phyloP scores from a whole-genome alignment of 805 yeast genomes.

The Sugiyamaella boreocaroliniensis region DNA sequence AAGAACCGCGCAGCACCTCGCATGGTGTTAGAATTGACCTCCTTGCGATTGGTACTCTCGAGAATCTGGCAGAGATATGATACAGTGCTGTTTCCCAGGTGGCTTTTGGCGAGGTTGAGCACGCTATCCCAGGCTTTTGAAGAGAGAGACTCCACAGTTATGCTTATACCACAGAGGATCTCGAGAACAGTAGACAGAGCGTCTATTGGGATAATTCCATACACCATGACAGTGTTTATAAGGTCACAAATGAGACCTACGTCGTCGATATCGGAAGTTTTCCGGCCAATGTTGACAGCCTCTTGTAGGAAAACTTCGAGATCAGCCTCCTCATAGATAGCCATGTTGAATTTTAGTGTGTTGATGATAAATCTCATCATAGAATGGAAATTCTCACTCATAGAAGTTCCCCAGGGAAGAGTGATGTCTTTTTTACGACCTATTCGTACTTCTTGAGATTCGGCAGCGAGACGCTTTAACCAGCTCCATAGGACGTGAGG shows the following conservation, averaged over 20 bases:
- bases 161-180: constrained; percentile 41
- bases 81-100: constrained; percentile 33
- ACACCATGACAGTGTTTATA: constrained; percentile 40
- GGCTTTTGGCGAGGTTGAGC: constrained; percentile 34
- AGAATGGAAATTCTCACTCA: constrained; percentile 25
- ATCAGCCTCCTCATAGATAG: constrained; percentile 38
- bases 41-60: constrained; percentile 21
- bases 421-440: constrained; percentile 25
- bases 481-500: constrained; percentile 35
- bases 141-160: constrained; percentile 33
- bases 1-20: constrained; percentile 34
- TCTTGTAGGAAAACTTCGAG: constrained; percentile 32
- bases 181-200: constrained; percentile 36
- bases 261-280: constrained; percentile 35
- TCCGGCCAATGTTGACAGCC: constrained; percentile 35
- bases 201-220: constrained; percentile 41
- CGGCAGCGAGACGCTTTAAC: constrained; percentile 30
- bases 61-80: constrained; percentile 29
- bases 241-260: constrained; percentile 36
- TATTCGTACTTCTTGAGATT: constrained; percentile 27
- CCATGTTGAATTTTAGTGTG: constrained; percentile 44
- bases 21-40: constrained; percentile 28
- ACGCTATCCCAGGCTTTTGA: constrained; percentile 37
- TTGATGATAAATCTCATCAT: constrained; percentile 37
- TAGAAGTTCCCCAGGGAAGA: constrained; percentile 26